Base-by-base conservation (phyloP, 2,329 filamentous ascomycete genomes). In the Fusarium sp. region DNA sequence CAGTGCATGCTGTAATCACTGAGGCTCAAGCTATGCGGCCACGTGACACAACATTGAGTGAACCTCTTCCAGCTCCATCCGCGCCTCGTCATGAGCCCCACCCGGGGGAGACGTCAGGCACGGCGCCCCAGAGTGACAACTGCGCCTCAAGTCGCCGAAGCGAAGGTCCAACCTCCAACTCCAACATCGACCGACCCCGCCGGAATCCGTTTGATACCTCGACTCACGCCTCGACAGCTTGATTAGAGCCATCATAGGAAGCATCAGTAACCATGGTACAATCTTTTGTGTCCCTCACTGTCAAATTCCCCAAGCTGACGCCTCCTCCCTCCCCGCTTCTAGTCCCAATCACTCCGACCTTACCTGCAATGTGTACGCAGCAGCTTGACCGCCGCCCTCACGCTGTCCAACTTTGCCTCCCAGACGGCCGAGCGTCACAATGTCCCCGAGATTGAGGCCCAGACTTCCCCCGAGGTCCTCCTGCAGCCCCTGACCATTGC, bases 371-470 rank as follows among this genome's bases (percentile, higher is more conserved):
- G 94, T 84, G 96, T 98, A 80, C 94, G 96, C 80, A 95, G 94
- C 82, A 97, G 94, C 80, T 89, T 99, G 81, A 98, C 95, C 45
- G 94, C 96, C 75, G 96, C 96, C 76, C 92, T 99, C 77, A 96
- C 94, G 27, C 76, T 79, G 54, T 96, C 95, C 83, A 97, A 99
- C 89, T 99, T 99, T 85, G 96, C 96, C 73, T 98, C 96, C 59
- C 96, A 99, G 86, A 94, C 94, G 54, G 94, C 95, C 64, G 97
- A 99, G 87, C 90, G 96, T 78, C 96, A 98, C 87, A 99, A 99
- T 87, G 96, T 98, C 54, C 96, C 96, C 71, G 96, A 99, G 84
- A 93, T 99, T 79, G 96, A 99, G 87, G 95, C 96, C 47, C 91
- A 92, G 76, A 95, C 93, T 62, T 98, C 95, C 0, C 96, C 97